Conservation (phyloP, 352 stramenopile species). For the Peronospora belbahrii region DNA sequence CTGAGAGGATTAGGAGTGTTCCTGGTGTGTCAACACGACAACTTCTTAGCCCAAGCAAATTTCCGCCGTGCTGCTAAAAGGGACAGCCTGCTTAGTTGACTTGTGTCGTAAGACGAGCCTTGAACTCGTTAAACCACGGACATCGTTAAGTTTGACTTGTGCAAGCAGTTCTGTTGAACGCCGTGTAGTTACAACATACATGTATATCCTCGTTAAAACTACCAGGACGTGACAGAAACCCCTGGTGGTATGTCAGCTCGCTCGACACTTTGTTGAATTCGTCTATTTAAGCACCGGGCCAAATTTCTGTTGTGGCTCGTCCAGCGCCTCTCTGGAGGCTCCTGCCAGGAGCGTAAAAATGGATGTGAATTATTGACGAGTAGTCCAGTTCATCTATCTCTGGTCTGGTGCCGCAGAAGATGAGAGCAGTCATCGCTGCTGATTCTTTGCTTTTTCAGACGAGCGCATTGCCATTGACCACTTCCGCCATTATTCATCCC, state of each 20-base stretch:
- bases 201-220: background rate
- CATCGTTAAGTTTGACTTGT: background rate
- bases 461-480: constrained; percentile 4
- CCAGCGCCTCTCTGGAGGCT: constrained; percentile 2
- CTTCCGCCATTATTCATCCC: constrained; percentile 21
- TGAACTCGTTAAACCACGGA: background rate
- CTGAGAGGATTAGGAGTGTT: constrained; percentile 30
- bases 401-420: constrained; percentile 32
- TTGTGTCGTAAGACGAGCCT: constrained; percentile 12
- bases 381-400: constrained; percentile 11
- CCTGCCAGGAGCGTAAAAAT: constrained; percentile 18
- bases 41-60: constrained; percentile 30
- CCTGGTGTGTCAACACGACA: constrained; percentile 21
- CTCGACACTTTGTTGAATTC: background rate
- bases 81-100: constrained; percentile 20
- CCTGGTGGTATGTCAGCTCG: background rate
- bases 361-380: constrained; percentile 35
- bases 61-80: constrained; percentile 30
- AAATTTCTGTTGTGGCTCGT: constrained; percentile 21
- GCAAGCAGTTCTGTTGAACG: background rate
- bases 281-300: background rate
- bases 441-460: constrained; percentile 26
- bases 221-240: background rate
- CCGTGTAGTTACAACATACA: background rate
- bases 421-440: constrained; percentile 31